Conservation (phyloP, 257 asterid species). For the Solanum sejunctum region DNA sequence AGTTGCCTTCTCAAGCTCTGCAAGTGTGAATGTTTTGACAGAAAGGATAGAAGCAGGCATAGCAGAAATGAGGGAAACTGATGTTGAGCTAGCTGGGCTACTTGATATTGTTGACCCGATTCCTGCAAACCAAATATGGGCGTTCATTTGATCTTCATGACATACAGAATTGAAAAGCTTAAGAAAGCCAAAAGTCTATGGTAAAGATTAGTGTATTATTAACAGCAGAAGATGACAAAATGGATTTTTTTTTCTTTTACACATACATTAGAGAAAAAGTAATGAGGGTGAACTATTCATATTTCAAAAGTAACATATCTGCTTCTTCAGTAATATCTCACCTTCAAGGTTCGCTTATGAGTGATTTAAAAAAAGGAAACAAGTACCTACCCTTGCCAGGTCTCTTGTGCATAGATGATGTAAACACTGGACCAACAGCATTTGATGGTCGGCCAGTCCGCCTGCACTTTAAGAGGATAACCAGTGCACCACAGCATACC, state of each 20-base stretch:
- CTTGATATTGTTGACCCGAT: conserved; percentile 63
- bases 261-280: not conserved
- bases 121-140: conserved; percentile 26
- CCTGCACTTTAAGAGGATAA: conserved; percentile 66
- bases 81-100: conserved; percentile 82
- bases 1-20: conserved; percentile 86
- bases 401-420: conserved; percentile 66
- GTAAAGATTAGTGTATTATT: not conserved
- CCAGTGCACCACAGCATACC: conserved; percentile 60
- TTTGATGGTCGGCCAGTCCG: conserved; percentile 49
- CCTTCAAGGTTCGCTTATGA: not conserved
- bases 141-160: not conserved
- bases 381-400: conserved; percentile 31
- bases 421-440: conserved; percentile 70
- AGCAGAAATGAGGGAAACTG: conserved; percentile 58
- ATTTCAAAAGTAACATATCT: not conserved
- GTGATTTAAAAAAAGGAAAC: not conserved
- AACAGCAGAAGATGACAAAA: not conserved
- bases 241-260: not conserved
- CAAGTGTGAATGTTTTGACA: conserved; percentile 72
- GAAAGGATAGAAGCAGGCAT: conserved; percentile 87
- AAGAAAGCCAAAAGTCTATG: not conserved
- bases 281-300: not conserved
- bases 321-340: not conserved
- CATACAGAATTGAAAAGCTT: not conserved